phyloP scores from a whole-genome alignment of 2,329 filamentous ascomycete genomes.

The Talaromyces sp. region DNA sequence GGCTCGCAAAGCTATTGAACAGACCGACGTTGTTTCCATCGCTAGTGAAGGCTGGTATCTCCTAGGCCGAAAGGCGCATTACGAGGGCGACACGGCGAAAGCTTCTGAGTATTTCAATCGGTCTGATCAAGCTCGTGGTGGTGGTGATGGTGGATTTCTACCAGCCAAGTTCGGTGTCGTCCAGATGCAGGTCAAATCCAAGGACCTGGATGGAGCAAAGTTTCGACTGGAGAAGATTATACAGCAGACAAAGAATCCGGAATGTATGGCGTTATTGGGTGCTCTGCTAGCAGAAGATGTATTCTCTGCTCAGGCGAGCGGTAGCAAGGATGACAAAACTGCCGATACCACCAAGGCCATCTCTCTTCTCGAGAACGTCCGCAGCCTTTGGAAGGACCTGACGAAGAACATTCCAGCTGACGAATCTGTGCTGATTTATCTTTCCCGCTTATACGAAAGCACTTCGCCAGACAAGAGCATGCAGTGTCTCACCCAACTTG shows the following conservation, averaged over 20 bases:
- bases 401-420: conserved; percentile 81
- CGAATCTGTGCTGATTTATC: conserved; percentile 81
- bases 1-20: conserved; percentile 88
- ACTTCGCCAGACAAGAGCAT: conserved; percentile 86
- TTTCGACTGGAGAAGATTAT: conserved; percentile 92
- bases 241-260: conserved; percentile 75
- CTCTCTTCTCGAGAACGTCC: conserved; percentile 75
- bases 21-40: conserved; percentile 93
- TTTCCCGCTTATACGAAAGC: conserved; percentile 84
- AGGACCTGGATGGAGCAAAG: conserved; percentile 87
- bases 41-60: conserved; percentile 98
- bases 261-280: conserved; percentile 88
- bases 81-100: conserved; percentile 67
- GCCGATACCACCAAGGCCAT: conserved; percentile 84
- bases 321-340: conserved; percentile 86
- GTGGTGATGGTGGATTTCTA: conserved; percentile 83
- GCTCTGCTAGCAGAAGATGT: conserved; percentile 93
- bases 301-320: conserved; percentile 70
- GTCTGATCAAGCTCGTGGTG: conserved; percentile 87
- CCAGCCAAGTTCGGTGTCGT: conserved; percentile 93
- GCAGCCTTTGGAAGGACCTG: conserved; percentile 85
- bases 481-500: conserved; percentile 86
- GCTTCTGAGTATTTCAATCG: conserved; percentile 84
- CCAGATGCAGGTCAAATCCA: conserved; percentile 79
- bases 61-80: conserved; percentile 86